Percentiles rank a stretch among this genome's conserved stretches.
phyloP scores from a whole-genome alignment of 805 yeast species.

The Ogataea pini region DNA sequence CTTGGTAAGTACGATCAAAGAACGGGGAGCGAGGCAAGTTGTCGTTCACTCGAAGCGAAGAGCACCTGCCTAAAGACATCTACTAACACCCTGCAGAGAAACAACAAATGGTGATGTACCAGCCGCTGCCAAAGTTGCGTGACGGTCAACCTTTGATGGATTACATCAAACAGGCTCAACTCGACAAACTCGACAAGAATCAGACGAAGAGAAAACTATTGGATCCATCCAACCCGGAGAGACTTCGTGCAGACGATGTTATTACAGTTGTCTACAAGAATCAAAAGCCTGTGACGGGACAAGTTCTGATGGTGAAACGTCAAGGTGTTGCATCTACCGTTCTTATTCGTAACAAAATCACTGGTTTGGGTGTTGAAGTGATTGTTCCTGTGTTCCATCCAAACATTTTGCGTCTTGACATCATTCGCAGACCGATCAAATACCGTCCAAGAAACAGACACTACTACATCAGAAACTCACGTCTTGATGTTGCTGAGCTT shows the following conservation, averaged over 20 bases:
- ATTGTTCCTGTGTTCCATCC: conserved; percentile 83
- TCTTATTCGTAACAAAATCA: conserved; percentile 78
- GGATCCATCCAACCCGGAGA: conserved; percentile 44
- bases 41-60: no score
- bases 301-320: conserved; percentile 74
- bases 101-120: conserved; percentile 40
- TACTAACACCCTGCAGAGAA: conserved; percentile 10
- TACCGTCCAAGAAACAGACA: conserved; percentile 83
- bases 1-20: conserved; percentile 1
- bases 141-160: conserved; percentile 46
- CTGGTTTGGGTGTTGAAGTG: conserved; percentile 82
- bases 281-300: conserved; percentile 73
- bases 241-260: conserved; percentile 78
- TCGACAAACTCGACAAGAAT: conserved; percentile 64
- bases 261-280: conserved; percentile 70
- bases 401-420: conserved; percentile 70
- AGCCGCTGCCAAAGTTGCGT: conserved; percentile 52
- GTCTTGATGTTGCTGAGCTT: conserved; percentile 73
- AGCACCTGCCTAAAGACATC: no score
- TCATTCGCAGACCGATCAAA: conserved; percentile 69
- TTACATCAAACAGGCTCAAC: conserved; percentile 51
- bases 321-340: conserved; percentile 71
- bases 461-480: conserved; percentile 82
- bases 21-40: no score
- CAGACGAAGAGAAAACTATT: conserved; percentile 66